Evolutionary conservation across 352 stramenopile species (phyloP).

Genomic region (Phytophthora citrophthora): DNA sequence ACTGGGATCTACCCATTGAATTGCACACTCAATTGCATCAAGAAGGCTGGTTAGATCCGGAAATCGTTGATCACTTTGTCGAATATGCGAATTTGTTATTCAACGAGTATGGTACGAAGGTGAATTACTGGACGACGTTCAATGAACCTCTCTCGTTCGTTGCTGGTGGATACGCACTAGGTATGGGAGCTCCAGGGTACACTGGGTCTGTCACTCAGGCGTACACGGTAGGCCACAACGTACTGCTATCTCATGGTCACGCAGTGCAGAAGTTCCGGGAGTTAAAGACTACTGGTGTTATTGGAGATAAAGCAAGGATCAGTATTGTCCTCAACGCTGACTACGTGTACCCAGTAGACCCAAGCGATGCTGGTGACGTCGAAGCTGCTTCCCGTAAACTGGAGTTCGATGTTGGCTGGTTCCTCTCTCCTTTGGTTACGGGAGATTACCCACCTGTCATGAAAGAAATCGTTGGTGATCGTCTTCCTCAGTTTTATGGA

Average conservation of each 20-base stretch:
- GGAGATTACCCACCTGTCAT: conserved; percentile 94
- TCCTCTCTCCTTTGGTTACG: conserved; percentile 87
- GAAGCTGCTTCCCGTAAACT: conserved; percentile 84
- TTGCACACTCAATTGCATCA: conserved; percentile 71
- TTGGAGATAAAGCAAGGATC: conserved; percentile 75
- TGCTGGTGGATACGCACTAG: conserved; percentile 57
- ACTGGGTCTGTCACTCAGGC: conserved; percentile 41
- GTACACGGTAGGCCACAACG: conserved; percentile 81
- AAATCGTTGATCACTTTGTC: conserved; percentile 67
- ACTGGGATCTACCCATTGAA: conserved; percentile 88
- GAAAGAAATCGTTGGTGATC: conserved; percentile 71
- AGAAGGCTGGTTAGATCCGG: conserved; percentile 56
- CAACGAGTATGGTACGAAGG: conserved; percentile 91
- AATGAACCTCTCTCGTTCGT: conserved; percentile 92
- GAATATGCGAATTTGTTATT: conserved; percentile 90
- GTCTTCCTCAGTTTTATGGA: conserved; percentile 84
- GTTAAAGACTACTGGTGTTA: conserved; percentile 25
- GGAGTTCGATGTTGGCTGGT: conserved; percentile 92
- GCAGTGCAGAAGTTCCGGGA: conserved; percentile 85
- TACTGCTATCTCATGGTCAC: conserved; percentile 89
- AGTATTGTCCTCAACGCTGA: conserved; percentile 92
- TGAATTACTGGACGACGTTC: conserved; percentile 95
- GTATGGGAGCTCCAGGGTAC: conserved; percentile 45
- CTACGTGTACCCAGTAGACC: conserved; percentile 76
- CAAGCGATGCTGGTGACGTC: conserved; percentile 46